These are phyloP conservation scores for Neurospora sp. DNA, from an alignment of 495 filamentous ascomycete genomes.

Conservation along the genomic window DNA sequence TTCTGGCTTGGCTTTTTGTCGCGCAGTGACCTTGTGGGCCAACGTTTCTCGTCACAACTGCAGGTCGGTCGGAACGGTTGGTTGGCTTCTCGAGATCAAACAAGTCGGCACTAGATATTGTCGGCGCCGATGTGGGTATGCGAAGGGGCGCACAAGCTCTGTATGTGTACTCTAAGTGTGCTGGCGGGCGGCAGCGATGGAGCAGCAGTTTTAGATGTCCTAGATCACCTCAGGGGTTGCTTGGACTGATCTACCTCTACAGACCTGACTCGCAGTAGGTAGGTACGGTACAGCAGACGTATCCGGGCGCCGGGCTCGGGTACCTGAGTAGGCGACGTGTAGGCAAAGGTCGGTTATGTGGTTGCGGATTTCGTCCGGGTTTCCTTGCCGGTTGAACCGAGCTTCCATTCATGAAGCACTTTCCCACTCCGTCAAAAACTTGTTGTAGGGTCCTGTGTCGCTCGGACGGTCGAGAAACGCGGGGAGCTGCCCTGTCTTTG, in stretches of 20 bases:
- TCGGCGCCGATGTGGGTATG: not conserved
- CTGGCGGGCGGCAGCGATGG: not conserved
- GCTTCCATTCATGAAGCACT: not conserved
- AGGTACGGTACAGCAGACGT: not conserved
- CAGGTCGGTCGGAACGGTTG: not conserved
- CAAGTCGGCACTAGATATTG: not conserved
- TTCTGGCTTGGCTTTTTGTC: not conserved
- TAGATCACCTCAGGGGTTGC: not conserved
- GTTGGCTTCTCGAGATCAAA: not conserved
- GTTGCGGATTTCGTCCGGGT: not conserved
- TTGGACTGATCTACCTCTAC: not conserved
- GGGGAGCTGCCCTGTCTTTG: constrained; percentile 4
- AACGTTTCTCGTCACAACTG: not conserved
- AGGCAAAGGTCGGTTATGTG: not conserved
- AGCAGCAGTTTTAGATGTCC: not conserved
- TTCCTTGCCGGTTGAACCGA: not conserved
- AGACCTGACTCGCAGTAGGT: not conserved
- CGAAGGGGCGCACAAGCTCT: not conserved
- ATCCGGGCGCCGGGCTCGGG: not conserved
- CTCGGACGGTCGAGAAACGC: not conserved
- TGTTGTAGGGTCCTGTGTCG: not conserved
- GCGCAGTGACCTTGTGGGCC: not conserved
- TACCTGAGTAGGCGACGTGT: not conserved
- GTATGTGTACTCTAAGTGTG: not conserved
- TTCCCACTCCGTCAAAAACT: not conserved